phyloP scores from a whole-genome alignment of 2,329 filamentous ascomycete genomes.

The Fusarium sp. region DNA sequence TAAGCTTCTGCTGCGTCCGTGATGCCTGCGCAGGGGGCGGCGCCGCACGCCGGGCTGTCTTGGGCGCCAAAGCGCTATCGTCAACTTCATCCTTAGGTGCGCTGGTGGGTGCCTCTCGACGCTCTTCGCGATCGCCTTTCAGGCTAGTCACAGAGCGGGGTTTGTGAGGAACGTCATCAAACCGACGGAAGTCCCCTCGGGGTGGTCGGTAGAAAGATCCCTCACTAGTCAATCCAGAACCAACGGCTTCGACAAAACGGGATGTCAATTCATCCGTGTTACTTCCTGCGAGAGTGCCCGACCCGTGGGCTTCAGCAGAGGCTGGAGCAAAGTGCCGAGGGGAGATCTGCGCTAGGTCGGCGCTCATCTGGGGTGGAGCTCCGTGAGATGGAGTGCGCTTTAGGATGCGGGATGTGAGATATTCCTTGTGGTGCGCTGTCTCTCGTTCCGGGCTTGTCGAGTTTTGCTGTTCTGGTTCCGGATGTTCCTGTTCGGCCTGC shows the following conservation, averaged over 20 bases:
- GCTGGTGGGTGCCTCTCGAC: constrained; percentile 34
- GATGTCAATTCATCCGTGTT: constrained; percentile 66
- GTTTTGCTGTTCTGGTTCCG: constrained; percentile 23
- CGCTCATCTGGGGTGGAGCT: constrained; percentile 74
- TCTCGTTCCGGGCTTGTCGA: constrained; percentile 55
- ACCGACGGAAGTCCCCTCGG: constrained; percentile 49
- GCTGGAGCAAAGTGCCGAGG: constrained; percentile 54
- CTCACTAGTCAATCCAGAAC: constrained; percentile 63
- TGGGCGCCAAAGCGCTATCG: constrained; percentile 62
- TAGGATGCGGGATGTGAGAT: constrained; percentile 75
- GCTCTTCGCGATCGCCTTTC: constrained; percentile 43
- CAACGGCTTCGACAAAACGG: constrained; percentile 67
- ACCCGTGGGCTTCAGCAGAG: constrained; percentile 46
- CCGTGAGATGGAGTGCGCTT: constrained; percentile 72
- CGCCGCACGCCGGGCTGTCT: constrained; percentile 56
- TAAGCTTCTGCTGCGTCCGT: constrained; percentile 80
- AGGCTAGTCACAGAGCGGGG: constrained; percentile 59
- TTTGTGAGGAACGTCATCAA: constrained; percentile 53
- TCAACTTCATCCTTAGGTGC: constrained; percentile 51
- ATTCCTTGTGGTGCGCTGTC: constrained; percentile 68
- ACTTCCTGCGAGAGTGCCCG: constrained; percentile 48
- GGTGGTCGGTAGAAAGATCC: constrained; percentile 64
- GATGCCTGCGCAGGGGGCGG: constrained; percentile 67
- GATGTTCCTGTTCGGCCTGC: constrained; percentile 27
- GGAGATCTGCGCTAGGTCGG: constrained; percentile 61